Evolutionary conservation across 805 yeast genomes (phyloP), one percentile per base, ranked within the genome.

Genomic region (Wickerhamomyces canadensis): DNA sequence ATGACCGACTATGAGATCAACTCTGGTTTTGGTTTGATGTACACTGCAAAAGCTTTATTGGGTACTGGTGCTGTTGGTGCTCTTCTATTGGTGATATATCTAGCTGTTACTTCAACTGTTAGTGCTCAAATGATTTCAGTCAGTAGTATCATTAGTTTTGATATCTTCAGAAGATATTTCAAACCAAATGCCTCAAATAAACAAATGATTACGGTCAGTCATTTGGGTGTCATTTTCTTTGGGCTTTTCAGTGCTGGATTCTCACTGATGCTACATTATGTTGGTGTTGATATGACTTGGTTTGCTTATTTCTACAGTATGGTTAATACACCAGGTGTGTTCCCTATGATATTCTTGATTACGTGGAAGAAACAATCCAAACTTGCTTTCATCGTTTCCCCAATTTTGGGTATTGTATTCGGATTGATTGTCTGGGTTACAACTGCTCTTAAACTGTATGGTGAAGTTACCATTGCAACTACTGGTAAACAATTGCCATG

Each of bases 1-100:
- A 53, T 71, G 52, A 53, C 64, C 6, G 35, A 51, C 1, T 54
- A 41, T 5, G 68, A 70, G 41, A 64, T 69, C 23, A 54, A 54
- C 35, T 58, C 61, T 2, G 68, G 68, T 7, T 38, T 65, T 43
- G 63, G 65, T 5, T 53, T 65, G 12, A 47, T 58, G 12, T 59
- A 57, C 39, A 65, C 61, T 4, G 39, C 58, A 36, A 52, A 72
- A 13, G 84, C 88, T 37, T 44, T 66, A 7, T 48, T 65, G n/a
- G 71, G 71, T 14, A 70, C 67, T 13, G 65, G 66, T 18, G 68
- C 59, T 10, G 61, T 62, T 10, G 68, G 60, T 3, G 52, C 61
- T 30, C 36, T 61, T 13, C 60, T 65, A 57, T 38, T 66, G 6
- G 52, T 60, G 60, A 21, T 59, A 51, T 67, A 61, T 44, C 53